A percentile compares a stretch with the other conserved stretches of the same genome.
Conservation (phyloP, 1,284 basidiomycete genomes). For the Tilletiaria anomala region DNA sequence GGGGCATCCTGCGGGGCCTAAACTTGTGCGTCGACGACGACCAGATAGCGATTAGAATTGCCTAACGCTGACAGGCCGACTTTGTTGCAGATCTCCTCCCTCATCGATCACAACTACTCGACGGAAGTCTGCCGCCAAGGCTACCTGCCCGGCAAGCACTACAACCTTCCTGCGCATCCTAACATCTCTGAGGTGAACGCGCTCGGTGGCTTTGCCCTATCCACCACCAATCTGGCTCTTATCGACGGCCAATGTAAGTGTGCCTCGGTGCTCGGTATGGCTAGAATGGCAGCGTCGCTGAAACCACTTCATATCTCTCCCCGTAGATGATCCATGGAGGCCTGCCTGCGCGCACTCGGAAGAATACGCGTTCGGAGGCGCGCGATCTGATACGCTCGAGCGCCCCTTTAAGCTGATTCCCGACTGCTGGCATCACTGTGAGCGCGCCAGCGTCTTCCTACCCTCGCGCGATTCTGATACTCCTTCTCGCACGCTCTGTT, state of each 20-base stretch:
- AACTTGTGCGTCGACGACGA: too few species aligned
- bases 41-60: too few species aligned
- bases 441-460: too few species aligned
- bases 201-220: conserved; percentile 48
- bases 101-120: too few species aligned
- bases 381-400: conserved; percentile 55
- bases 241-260: conserved; percentile 61
- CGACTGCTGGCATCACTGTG: conserved; percentile 35
- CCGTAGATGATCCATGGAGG: conserved; percentile 65
- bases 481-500: too few species aligned
- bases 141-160: conserved; percentile 62
- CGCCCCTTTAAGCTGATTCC: conserved; percentile 77
- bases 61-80: too few species aligned
- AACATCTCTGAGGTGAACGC: conserved; percentile 65
- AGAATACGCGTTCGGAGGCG: conserved; percentile 48
- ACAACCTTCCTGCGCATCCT: conserved; percentile 56
- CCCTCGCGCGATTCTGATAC: too few species aligned
- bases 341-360: conserved; percentile 70
- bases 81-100: too few species aligned
- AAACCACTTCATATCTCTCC: too few species aligned
- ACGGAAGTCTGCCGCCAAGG: conserved; percentile 68
- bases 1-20: too few species aligned
- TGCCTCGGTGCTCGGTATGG: too few species aligned
- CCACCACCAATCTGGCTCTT: conserved; percentile 63
- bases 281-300: too few species aligned